phyloP scores from a whole-genome alignment of 345 rosid genomes.

The Acer yangbiense region DNA sequence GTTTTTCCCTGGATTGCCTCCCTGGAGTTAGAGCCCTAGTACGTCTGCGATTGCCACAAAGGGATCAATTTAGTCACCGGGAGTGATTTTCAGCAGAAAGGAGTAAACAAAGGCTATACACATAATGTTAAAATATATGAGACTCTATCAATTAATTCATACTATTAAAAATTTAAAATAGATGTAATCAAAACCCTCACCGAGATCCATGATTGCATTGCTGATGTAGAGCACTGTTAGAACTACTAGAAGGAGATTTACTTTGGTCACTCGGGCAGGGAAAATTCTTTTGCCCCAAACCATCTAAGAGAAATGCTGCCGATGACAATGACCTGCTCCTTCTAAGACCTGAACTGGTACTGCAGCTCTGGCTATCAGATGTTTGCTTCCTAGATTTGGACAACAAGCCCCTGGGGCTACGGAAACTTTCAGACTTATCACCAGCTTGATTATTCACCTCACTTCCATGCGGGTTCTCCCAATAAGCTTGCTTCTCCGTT shows the following conservation, averaged over 20 bases:
- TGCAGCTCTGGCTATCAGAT: slow-evolving; percentile 45
- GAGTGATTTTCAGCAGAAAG: not conserved
- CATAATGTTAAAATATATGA: slow-evolving; percentile 6
- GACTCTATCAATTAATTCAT: slow-evolving; percentile 2
- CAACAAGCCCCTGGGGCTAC: slow-evolving; percentile 38
- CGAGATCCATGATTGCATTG: slow-evolving; percentile 46
- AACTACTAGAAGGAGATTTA: slow-evolving; percentile 41
- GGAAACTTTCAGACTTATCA: slow-evolving; percentile 38
- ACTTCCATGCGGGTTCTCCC: slow-evolving; percentile 42
- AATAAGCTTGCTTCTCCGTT: slow-evolving; percentile 45
- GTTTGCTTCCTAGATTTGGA: slow-evolving; percentile 55
- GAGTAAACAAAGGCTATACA: not conserved
- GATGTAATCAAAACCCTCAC: slow-evolving; percentile 37
- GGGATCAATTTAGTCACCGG: slow-evolving; percentile 9
- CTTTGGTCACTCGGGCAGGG: slow-evolving; percentile 41
- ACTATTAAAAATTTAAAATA: not conserved
- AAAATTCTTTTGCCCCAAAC: slow-evolving; percentile 36
- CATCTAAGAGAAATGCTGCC: slow-evolving; percentile 60
- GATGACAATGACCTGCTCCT: slow-evolving; percentile 87
- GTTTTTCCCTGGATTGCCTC: slow-evolving; percentile 53
- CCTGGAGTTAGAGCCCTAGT: slow-evolving; percentile 54
- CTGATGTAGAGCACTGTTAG: slow-evolving; percentile 28
- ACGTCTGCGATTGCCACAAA: slow-evolving; percentile 29
- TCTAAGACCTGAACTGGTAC: slow-evolving; percentile 51
- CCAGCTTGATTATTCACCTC: slow-evolving; percentile 35